Evolutionary conservation across 2,329 filamentous ascomycete species (phyloP).

Genomic region (Epichloe gansuensis): DNA sequence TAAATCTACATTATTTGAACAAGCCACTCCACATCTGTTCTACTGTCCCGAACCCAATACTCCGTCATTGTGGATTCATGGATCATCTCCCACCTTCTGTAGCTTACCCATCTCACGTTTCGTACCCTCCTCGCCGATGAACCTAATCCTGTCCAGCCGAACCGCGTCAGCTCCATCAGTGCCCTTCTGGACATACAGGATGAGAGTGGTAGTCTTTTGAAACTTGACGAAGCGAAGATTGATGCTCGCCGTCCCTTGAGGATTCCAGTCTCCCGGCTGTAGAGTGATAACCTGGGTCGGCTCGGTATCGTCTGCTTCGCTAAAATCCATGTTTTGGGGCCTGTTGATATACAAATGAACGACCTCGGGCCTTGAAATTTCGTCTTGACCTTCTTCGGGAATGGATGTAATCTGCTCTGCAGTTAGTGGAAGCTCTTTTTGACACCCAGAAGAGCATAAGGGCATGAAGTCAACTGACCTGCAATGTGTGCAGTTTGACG

Average conservation of each 20-base stretch:
- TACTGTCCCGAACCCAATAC: background rate
- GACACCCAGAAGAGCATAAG: background rate
- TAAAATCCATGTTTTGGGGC: slow-evolving; percentile 82
- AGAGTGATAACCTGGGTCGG: slow-evolving; percentile 72
- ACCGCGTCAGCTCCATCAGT: slow-evolving; percentile 76
- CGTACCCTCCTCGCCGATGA: slow-evolving; percentile 83
- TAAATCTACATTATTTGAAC: background rate
- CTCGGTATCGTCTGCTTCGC: slow-evolving; percentile 79
- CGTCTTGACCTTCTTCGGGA: slow-evolving; percentile 56
- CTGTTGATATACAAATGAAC: slow-evolving; percentile 82
- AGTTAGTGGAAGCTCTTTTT: background rate
- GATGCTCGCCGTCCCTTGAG: slow-evolving; percentile 59
- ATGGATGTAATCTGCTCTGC: slow-evolving; percentile 63
- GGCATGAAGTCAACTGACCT: slow-evolving; percentile 29
- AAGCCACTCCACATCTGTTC: background rate
- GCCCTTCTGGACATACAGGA: slow-evolving; percentile 80
- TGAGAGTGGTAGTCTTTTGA: slow-evolving; percentile 78
- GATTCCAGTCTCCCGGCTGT: slow-evolving; percentile 66
- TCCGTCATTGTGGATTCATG: slow-evolving; percentile 25
- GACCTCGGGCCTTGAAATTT: slow-evolving; percentile 66
- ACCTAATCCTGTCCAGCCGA: slow-evolving; percentile 61
- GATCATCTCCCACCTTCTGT: slow-evolving; percentile 78
- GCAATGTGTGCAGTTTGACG: slow-evolving; percentile 75
- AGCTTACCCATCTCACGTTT: slow-evolving; percentile 89
- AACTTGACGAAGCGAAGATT: slow-evolving; percentile 89